Conservation (phyloP, 2,329 filamentous ascomycete species). For the Sordariomycetes sp. region DNA sequence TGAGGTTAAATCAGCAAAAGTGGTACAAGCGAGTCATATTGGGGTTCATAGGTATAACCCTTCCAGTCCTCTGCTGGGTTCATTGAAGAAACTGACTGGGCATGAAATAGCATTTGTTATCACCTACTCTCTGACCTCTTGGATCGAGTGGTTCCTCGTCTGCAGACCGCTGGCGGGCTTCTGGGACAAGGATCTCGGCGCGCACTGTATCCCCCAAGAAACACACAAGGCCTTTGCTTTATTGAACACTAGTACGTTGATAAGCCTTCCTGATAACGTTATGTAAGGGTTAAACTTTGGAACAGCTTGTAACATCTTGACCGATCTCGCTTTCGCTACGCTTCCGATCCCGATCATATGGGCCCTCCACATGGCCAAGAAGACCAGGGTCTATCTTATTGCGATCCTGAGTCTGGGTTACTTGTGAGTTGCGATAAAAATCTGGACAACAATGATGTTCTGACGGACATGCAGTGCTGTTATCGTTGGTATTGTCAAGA, state of each 20-base stretch:
- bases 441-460: background rate
- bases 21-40: constrained; percentile 16
- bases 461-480: constrained; percentile 1
- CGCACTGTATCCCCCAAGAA: too few relatives aligned
- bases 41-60: too few relatives aligned
- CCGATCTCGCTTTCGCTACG: constrained; percentile 32
- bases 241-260: too few relatives aligned
- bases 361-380: constrained; percentile 27
- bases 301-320: constrained; percentile 27
- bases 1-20: constrained; percentile 10
- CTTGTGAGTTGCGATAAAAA: constrained; percentile 16
- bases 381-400: constrained; percentile 27
- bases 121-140: background rate
- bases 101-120: background rate
- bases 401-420: constrained; percentile 31
- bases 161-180: constrained; percentile 3
- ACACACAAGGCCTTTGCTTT: too few relatives aligned
- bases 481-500: constrained; percentile 3
- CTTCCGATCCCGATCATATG: constrained; percentile 31
- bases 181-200: constrained; percentile 4
- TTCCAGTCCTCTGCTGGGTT: too few relatives aligned
- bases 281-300: background rate
- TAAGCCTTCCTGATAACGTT: constrained; percentile 2
- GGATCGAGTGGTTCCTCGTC: constrained; percentile 3
- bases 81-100: background rate